These are phyloP conservation scores for Pseudogymnoascus sp. DNA, from an alignment of 2,329 filamentous ascomycete genomes.

Conservation along the genomic window DNA sequence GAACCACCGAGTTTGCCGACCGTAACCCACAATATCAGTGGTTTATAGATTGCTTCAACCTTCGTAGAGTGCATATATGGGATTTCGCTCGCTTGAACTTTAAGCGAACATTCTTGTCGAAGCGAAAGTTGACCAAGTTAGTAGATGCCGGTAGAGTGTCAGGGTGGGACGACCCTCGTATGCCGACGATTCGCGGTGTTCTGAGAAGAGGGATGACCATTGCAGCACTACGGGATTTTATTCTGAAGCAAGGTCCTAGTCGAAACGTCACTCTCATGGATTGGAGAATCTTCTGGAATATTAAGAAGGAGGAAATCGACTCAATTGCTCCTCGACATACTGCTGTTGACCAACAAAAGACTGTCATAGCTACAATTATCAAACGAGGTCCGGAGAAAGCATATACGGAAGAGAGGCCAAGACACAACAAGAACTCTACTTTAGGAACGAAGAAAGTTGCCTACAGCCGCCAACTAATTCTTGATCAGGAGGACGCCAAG, in stretches of 20 bases:
- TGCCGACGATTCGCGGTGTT: slow-evolving; percentile 78
- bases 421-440: slow-evolving; percentile 81
- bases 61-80: slow-evolving; percentile 76
- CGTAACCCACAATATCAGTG: slow-evolving; percentile 81
- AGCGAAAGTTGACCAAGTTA: slow-evolving; percentile 71
- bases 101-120: slow-evolving; percentile 72
- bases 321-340: slow-evolving; percentile 67
- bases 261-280: slow-evolving; percentile 80
- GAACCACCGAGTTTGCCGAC: slow-evolving; percentile 82
- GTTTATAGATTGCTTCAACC: slow-evolving; percentile 67
- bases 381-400: slow-evolving; percentile 55
- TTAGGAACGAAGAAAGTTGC: slow-evolving; percentile 80
- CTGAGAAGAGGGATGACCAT: slow-evolving; percentile 72
- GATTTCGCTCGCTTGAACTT: slow-evolving; percentile 83
- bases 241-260: slow-evolving; percentile 75
- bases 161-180: slow-evolving; percentile 81
- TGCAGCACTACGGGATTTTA: slow-evolving; percentile 72
- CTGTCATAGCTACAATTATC: slow-evolving; percentile 60
- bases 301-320: slow-evolving; percentile 75
- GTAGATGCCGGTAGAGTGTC: slow-evolving; percentile 55
- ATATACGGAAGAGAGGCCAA: slow-evolving; percentile 67
- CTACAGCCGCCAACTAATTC: slow-evolving; percentile 65
- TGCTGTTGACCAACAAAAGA: slow-evolving; percentile 60
- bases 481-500: slow-evolving; percentile 83
- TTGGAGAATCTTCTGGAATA: slow-evolving; percentile 64